Conservation (phyloP, 192 early-diverging fungal species). For the Geranomyces michiganensis region DNA sequence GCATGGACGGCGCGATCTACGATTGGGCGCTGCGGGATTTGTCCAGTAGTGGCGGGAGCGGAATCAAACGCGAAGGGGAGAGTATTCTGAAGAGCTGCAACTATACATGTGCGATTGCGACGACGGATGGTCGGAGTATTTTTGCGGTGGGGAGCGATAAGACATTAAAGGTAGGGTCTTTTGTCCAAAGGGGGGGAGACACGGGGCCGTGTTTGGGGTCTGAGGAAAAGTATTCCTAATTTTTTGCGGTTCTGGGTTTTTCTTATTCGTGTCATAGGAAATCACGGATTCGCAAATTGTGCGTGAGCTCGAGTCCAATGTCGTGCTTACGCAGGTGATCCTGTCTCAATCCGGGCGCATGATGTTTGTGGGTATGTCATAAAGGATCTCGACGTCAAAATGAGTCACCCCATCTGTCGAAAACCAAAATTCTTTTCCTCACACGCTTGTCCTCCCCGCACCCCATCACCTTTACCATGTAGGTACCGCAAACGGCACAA, state of each 20-base stretch:
- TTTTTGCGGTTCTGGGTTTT: no score
- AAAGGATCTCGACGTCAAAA: no score
- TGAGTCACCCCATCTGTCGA: no score
- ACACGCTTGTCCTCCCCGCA: no score
- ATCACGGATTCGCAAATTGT: constrained; percentile 63
- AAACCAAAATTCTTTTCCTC: no score
- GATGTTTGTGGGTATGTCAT: constrained; percentile 59
- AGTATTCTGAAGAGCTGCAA: constrained; percentile 62
- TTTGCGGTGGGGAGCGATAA: constrained; percentile 65
- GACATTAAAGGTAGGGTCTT: constrained; percentile 51
- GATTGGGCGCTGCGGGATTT: constrained; percentile 60
- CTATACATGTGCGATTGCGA: constrained; percentile 56
- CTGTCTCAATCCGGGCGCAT: constrained; percentile 63
- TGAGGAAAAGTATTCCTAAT: no score
- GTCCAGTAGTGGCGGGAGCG: constrained; percentile 40
- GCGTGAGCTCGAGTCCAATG: constrained; percentile 55
- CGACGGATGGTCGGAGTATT: constrained; percentile 54
- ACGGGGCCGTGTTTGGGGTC: no score
- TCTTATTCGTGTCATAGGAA: constrained; percentile 39
- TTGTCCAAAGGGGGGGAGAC: no score
- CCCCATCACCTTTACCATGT: background rate
- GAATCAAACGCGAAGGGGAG: constrained; percentile 59
- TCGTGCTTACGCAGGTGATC: constrained; percentile 57
- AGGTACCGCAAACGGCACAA: constrained; percentile 56
- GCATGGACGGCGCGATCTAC: constrained; percentile 66